Evolutionary conservation across 768 basidiomycete species (phyloP).

Genomic region (Termitomyces eurrhizus): DNA sequence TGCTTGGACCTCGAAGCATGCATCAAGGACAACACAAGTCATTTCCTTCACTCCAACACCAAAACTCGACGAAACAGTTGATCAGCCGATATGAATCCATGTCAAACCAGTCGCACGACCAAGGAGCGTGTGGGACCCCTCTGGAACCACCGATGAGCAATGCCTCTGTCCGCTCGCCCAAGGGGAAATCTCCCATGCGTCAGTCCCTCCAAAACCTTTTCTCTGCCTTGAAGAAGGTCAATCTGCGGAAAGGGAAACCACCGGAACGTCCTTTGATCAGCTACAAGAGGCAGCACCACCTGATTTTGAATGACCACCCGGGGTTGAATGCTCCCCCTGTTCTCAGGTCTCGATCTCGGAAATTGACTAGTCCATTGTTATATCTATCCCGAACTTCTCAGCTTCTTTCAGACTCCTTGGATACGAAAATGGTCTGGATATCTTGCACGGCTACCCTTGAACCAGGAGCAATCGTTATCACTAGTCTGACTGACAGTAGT

Average conservation of each 20-base stretch:
- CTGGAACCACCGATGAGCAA: constrained; percentile 16
- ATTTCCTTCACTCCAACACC: constrained; percentile 18
- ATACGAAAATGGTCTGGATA: constrained; percentile 43
- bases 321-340: constrained; percentile 9
- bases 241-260: constrained; percentile 20
- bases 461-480: constrained; percentile 36
- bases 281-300: constrained; percentile 17
- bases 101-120: constrained; percentile 11
- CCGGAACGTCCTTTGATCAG: constrained; percentile 13
- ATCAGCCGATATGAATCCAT: constrained; percentile 53
- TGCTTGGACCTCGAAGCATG: constrained; percentile 19
- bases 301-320: constrained; percentile 1
- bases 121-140: constrained; percentile 5
- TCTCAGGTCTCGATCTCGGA: constrained; percentile 12
- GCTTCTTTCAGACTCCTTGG: constrained; percentile 13
- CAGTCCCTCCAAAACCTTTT: constrained; percentile 63
- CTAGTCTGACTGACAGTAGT: constrained; percentile 39
- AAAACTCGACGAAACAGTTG: constrained; percentile 45
- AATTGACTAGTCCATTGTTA: constrained; percentile 36
- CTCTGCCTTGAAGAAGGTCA: constrained; percentile 54
- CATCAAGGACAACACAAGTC: background rate
- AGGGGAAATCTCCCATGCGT: constrained; percentile 56
- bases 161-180: constrained; percentile 15
- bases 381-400: constrained; percentile 38
- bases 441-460: constrained; percentile 37